Evolutionary conservation across 768 basidiomycete genomes (phyloP).

Genomic region (Clavulina sp.): DNA sequence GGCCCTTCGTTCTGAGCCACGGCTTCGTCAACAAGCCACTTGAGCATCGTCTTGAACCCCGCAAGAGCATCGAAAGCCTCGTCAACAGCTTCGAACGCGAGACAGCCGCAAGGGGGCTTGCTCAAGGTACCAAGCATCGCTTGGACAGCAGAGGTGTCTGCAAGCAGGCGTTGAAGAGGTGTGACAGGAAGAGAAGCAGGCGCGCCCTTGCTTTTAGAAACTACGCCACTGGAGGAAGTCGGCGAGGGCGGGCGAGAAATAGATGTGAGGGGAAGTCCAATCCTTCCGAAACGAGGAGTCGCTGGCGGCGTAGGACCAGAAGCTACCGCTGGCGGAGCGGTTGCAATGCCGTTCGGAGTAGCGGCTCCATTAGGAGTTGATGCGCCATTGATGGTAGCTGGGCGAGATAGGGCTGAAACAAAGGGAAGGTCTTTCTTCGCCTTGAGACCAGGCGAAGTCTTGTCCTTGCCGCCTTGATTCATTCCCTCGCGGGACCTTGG

Average conservation of each 20-base stretch:
- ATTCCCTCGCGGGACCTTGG: background rate
- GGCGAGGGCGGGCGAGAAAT: background rate
- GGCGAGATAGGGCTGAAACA: background rate
- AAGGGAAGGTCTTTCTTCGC: background rate
- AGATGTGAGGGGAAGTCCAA: background rate
- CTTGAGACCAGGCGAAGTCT: background rate
- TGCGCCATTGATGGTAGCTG: background rate
- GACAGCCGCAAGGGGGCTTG: background rate
- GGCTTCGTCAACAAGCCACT: background rate
- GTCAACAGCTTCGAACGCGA: constrained; percentile 1
- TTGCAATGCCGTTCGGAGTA: background rate
- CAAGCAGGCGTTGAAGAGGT: background rate
- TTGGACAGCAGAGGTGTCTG: background rate
- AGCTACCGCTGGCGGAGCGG: background rate
- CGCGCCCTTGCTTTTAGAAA: background rate
- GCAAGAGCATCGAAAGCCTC: constrained; percentile 2
- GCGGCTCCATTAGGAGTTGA: background rate
- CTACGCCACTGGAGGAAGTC: background rate
- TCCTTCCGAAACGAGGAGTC: background rate
- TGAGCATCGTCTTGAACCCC: background rate
- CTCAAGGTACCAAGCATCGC: background rate
- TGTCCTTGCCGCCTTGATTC: background rate
- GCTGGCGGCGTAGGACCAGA: background rate
- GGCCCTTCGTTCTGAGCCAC: background rate
- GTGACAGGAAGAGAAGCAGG: background rate